Percentiles rank a stretch among this genome's conserved stretches.
Conservation (phyloP, 73 alveolate genomes). For the Uronychia setigera region DNA sequence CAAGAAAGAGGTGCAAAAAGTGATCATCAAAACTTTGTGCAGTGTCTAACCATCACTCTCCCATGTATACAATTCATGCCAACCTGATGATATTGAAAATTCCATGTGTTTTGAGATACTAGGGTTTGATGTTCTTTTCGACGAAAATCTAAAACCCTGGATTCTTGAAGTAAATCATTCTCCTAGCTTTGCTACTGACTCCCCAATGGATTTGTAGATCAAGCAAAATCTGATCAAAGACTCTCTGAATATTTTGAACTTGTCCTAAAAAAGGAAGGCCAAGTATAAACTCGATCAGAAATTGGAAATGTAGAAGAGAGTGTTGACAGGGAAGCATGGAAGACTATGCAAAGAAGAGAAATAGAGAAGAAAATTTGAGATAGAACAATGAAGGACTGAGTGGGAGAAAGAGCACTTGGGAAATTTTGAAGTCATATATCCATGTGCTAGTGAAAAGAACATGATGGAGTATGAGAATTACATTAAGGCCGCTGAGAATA, state of each 20-base stretch:
- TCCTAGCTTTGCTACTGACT: slow-evolving; percentile 86
- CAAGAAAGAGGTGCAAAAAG: slow-evolving; percentile 37
- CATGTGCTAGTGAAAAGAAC: not conserved
- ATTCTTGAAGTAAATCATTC: slow-evolving; percentile 87
- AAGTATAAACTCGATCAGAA: slow-evolving; percentile 13
- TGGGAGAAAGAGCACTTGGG: slow-evolving; percentile 58
- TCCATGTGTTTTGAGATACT: slow-evolving; percentile 68
- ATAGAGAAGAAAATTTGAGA: slow-evolving; percentile 24
- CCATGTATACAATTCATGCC: slow-evolving; percentile 63
- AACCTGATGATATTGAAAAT: slow-evolving; percentile 59
- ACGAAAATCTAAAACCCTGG: slow-evolving; percentile 67
- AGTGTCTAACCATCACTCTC: slow-evolving; percentile 51
- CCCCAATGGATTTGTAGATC: slow-evolving; percentile 61
- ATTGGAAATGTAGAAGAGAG: slow-evolving; percentile 14
- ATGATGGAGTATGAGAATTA: not conserved
- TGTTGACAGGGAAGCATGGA: slow-evolving; percentile 23
- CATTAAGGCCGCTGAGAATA: not conserved
- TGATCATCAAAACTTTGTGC: slow-evolving; percentile 62
- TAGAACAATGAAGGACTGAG: not conserved
- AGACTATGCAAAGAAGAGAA: slow-evolving; percentile 11
- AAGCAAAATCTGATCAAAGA: slow-evolving; percentile 58
- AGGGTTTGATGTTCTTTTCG: slow-evolving; percentile 66
- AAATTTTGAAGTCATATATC: slow-evolving; percentile 39
- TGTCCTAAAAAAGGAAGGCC: slow-evolving; percentile 30
- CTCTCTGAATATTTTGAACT: slow-evolving; percentile 49